Conservation (phyloP, 116 monocot genomes). For the Trichopus zeylanicus region DNA sequence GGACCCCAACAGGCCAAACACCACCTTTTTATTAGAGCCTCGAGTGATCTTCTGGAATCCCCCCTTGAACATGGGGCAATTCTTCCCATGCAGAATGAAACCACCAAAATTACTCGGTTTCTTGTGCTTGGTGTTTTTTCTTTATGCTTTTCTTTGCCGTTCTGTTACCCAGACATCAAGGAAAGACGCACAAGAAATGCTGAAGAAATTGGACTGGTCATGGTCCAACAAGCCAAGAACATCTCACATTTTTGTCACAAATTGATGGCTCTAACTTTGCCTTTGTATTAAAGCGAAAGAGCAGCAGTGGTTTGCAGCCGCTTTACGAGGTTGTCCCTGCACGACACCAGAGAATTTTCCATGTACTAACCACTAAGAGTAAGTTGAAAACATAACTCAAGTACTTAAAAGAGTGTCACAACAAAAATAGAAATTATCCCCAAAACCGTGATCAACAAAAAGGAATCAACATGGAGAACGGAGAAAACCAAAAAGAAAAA, state of each 20-base stretch:
- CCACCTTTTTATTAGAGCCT: too few relatives aligned
- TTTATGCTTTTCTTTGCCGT: constrained; percentile 42
- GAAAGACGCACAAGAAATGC: neutral
- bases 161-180: neutral
- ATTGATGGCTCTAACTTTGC: neutral
- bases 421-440: too few relatives aligned
- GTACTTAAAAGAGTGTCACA: too few relatives aligned
- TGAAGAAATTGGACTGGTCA: neutral
- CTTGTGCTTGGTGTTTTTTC: constrained; percentile 43
- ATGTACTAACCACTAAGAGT: too few relatives aligned
- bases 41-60: too few relatives aligned
- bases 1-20: too few relatives aligned
- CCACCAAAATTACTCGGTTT: constrained; percentile 37
- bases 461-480: too few relatives aligned
- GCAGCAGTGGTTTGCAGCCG: neutral
- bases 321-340: constrained; percentile 5
- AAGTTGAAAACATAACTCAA: too few relatives aligned
- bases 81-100: too few relatives aligned
- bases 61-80: too few relatives aligned
- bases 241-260: neutral
- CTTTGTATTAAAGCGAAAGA: constrained; percentile 10
- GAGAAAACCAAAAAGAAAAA: too few relatives aligned
- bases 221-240: neutral
- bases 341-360: neutral
- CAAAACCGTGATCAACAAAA: too few relatives aligned